A percentile compares a stretch with the other conserved stretches of the same genome.
Conservation (phyloP, 352 stramenopile genomes). For the Halophytophthora polymorphica region DNA sequence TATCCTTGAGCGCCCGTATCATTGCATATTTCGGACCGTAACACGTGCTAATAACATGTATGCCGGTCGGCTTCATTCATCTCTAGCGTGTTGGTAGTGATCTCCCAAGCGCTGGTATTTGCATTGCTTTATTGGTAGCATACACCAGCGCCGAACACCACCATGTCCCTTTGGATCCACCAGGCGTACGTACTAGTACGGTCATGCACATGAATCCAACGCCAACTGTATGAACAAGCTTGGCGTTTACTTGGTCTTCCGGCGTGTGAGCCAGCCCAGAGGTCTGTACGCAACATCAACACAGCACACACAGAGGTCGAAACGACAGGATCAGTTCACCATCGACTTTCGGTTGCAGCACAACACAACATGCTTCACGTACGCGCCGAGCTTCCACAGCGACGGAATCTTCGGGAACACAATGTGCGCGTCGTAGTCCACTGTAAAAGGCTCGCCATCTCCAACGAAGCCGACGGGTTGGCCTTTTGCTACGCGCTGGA, state of each 20-base stretch:
- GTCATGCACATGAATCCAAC: too few relatives aligned
- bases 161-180: too few relatives aligned
- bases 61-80: too few relatives aligned
- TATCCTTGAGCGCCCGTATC: too few relatives aligned
- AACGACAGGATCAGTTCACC: not conserved
- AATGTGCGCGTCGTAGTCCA: constrained; percentile 60
- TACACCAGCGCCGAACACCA: too few relatives aligned
- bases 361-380: constrained; percentile 19
- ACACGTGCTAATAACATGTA: too few relatives aligned
- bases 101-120: too few relatives aligned
- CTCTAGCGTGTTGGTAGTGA: too few relatives aligned
- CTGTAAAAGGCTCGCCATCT: constrained; percentile 30
- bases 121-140: too few relatives aligned
- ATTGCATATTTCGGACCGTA: too few relatives aligned
- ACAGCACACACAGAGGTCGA: constrained; percentile 3
- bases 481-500: constrained; percentile 37
- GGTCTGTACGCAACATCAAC: constrained; percentile 22
- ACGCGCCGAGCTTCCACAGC: constrained; percentile 57
- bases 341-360: not conserved
- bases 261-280: constrained; percentile 51
- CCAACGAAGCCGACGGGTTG: constrained; percentile 53
- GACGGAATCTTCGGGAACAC: constrained; percentile 64
- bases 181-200: too few relatives aligned
- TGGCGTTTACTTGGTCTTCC: constrained; percentile 2
- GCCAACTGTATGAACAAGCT: not conserved